Conservation (phyloP, 306 rosid genomes). For the Styphnolobium japonicum region DNA sequence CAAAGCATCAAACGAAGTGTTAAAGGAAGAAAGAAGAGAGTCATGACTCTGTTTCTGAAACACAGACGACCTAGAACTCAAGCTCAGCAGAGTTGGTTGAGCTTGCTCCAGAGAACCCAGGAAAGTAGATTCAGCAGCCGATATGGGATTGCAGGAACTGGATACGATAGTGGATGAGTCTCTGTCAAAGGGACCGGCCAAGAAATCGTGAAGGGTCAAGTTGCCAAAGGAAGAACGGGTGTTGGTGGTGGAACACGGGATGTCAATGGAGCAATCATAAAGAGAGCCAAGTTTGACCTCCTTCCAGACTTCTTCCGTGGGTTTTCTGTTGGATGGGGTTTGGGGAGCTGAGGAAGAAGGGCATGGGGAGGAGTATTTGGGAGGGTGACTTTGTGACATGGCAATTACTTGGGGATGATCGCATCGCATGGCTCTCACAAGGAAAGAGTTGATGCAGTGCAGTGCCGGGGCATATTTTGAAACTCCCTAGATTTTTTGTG, state of each 20-base stretch:
- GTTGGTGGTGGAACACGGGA: neutral
- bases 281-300: slow-evolving; percentile 15
- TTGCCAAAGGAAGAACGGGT: neutral
- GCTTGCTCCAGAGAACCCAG: neutral
- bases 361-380: too few species aligned
- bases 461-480: too few species aligned
- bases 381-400: neutral
- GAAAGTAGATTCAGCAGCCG: neutral
- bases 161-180: neutral
- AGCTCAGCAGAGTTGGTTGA: neutral
- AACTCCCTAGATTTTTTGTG: too few species aligned
- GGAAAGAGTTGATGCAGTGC: neutral
- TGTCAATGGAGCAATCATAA: neutral
- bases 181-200: neutral
- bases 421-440: neutral
- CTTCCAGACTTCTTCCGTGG: slow-evolving; percentile 20
- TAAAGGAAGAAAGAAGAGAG: neutral
- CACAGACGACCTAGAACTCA: neutral
- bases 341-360: neutral
- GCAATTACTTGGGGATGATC: neutral
- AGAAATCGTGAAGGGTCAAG: neutral
- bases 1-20: neutral
- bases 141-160: neutral
- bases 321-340: neutral
- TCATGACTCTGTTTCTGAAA: neutral